phyloP scores from a whole-genome alignment of 2,329 filamentous ascomycete genomes.

The Elsinoe arachidis region DNA sequence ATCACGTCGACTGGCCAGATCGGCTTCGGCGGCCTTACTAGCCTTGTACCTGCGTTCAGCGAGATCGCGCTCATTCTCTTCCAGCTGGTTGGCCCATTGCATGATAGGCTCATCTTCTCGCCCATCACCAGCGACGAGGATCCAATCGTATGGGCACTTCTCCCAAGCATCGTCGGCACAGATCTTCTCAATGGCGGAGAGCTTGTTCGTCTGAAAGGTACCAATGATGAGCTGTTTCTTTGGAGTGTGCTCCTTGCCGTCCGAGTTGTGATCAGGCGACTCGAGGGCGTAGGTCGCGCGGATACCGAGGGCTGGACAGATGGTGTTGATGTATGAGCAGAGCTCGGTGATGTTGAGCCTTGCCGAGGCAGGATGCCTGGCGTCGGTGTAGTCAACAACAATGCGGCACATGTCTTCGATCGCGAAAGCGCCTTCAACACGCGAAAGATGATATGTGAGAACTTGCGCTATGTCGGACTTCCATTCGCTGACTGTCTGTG shows the following conservation, averaged over 20 bases:
- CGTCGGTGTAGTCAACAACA: slow-evolving; percentile 80
- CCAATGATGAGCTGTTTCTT: slow-evolving; percentile 75
- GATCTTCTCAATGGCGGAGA: slow-evolving; percentile 62
- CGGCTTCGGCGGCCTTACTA: neutral
- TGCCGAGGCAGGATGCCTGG: slow-evolving; percentile 67
- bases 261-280: neutral
- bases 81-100: slow-evolving; percentile 78
- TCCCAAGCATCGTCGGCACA: slow-evolving; percentile 26
- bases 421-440: slow-evolving; percentile 77
- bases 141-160: slow-evolving; percentile 58
- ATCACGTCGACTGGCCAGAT: neutral
- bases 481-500: slow-evolving; percentile 63
- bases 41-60: neutral
- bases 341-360: slow-evolving; percentile 78
- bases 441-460: slow-evolving; percentile 80
- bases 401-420: slow-evolving; percentile 88
- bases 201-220: slow-evolving; percentile 78
- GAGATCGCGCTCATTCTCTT: slow-evolving; percentile 37
- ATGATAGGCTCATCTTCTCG: slow-evolving; percentile 92
- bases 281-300: slow-evolving; percentile 62
- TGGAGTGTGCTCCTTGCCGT: slow-evolving; percentile 25
- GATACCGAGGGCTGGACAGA: slow-evolving; percentile 73
- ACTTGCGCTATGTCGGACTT: slow-evolving; percentile 76
- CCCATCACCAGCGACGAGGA: slow-evolving; percentile 83
- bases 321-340: slow-evolving; percentile 90